phyloP scores from a whole-genome alignment of 352 stramenopile genomes.

The Saprolegnia parasitica region DNA sequence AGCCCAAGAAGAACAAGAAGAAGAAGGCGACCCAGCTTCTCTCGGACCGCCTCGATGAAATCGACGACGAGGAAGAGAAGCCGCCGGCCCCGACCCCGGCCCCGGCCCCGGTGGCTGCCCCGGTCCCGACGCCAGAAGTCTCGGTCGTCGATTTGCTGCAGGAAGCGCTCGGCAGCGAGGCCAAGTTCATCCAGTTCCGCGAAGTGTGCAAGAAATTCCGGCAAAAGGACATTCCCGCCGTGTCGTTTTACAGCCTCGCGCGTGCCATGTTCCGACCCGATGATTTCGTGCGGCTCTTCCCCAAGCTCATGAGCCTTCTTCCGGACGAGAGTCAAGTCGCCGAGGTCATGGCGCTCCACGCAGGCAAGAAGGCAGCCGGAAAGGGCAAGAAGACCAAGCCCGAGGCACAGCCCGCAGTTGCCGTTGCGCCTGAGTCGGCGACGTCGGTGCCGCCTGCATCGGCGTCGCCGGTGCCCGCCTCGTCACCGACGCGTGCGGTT shows the following conservation, averaged over 20 bases:
- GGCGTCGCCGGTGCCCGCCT: constrained; percentile 32
- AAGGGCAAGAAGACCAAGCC: constrained; percentile 2
- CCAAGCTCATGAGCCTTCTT: constrained; percentile 53
- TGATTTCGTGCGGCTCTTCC: constrained; percentile 72
- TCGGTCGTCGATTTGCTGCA: constrained; percentile 76
- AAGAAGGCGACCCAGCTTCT: constrained; percentile 42
- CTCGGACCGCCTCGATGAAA: constrained; percentile 24
- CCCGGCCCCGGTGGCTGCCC: not conserved
- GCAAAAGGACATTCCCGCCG: constrained; percentile 46
- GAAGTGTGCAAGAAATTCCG: constrained; percentile 73
- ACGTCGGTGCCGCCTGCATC: not conserved
- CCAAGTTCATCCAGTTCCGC: constrained; percentile 80
- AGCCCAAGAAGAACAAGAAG: constrained; percentile 65
- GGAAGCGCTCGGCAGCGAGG: constrained; percentile 65
- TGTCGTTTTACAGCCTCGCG: constrained; percentile 72
- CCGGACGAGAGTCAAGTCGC: constrained; percentile 21
- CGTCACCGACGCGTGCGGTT: constrained; percentile 36
- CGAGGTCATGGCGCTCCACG: constrained; percentile 26
- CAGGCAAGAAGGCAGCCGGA: not conserved
- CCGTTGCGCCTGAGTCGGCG: not conserved
- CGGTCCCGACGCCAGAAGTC: constrained; percentile 34
- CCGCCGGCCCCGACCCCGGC: constrained; percentile 5
- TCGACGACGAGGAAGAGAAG: constrained; percentile 53
- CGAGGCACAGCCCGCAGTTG: not conserved
- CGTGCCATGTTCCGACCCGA: constrained; percentile 48